Conservation (phyloP, 495 filamentous ascomycete species). For the Podospora bellae-mahoneyi region DNA sequence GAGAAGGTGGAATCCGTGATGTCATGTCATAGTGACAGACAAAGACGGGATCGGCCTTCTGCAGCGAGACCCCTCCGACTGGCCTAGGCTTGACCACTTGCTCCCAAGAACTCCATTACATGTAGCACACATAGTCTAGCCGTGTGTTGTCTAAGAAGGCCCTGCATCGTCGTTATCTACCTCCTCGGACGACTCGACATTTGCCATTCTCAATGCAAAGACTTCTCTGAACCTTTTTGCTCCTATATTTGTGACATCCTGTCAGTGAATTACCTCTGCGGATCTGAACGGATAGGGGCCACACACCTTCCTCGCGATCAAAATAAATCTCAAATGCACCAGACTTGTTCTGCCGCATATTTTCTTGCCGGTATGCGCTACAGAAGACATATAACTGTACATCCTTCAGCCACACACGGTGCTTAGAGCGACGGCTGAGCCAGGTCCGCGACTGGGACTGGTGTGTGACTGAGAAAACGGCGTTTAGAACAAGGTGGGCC, state of each 20-base stretch:
- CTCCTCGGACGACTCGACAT: slow-evolving; percentile 32
- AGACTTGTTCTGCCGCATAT: slow-evolving; percentile 43
- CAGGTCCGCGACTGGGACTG: slow-evolving; percentile 55
- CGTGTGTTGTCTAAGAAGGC: neutral
- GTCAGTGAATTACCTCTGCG: neutral
- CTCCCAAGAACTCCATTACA: neutral
- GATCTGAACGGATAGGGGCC: neutral
- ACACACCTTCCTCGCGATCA: slow-evolving; percentile 39
- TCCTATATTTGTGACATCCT: slow-evolving; percentile 20
- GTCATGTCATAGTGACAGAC: neutral
- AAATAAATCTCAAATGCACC: slow-evolving; percentile 48
- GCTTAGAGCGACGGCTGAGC: slow-evolving; percentile 50
- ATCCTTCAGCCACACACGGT: slow-evolving; percentile 58
- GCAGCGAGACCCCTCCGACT: neutral
- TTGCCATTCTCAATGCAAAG: slow-evolving; percentile 28
- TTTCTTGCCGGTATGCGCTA: slow-evolving; percentile 52
- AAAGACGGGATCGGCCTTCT: neutral
- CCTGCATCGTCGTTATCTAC: slow-evolving; percentile 13
- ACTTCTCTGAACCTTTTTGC: slow-evolving; percentile 42
- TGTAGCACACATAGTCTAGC: neutral
- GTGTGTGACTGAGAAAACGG: slow-evolving; percentile 51
- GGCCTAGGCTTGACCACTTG: neutral
- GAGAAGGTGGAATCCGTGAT: slow-evolving; percentile 10
- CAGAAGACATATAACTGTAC: slow-evolving; percentile 62
- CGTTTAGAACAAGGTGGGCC: neutral